Percentiles rank a stretch among this genome's conserved stretches.
These are phyloP conservation scores for Apodospora peruviana DNA, from an alignment of 495 filamentous ascomycete genomes.

Conservation along the genomic window DNA sequence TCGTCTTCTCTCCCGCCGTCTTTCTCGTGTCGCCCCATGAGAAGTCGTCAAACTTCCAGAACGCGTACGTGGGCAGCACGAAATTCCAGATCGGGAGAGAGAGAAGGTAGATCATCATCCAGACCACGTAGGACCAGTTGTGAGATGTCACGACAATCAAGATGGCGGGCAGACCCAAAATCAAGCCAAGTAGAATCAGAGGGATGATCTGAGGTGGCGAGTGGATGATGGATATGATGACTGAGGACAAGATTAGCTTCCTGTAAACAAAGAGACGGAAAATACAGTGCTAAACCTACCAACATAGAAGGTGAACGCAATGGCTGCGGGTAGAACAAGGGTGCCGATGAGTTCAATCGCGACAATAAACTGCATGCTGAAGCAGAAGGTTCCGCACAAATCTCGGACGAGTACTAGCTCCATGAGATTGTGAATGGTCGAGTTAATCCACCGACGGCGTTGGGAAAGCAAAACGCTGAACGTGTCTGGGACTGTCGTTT, in stretches of 20 bases:
- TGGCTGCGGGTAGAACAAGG: constrained; percentile 89
- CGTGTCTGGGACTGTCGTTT: constrained; percentile 90
- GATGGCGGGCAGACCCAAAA: constrained; percentile 88
- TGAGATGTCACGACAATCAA: constrained; percentile 96
- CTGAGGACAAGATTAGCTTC: constrained; percentile 34
- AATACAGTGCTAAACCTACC: constrained; percentile 48
- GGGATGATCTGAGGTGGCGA: constrained; percentile 89
- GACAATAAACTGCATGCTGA: constrained; percentile 99
- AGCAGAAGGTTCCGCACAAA: constrained; percentile 98
- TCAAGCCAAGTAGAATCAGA: constrained; percentile 81
- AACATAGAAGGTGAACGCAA: constrained; percentile 95
- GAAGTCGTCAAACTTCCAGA: constrained; percentile 99
- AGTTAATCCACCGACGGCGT: constrained; percentile 97
- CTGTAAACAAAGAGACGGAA: neutral
- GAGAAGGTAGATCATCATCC: constrained; percentile 94
- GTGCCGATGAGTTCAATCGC: constrained; percentile 95
- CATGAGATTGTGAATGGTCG: constrained; percentile 97
- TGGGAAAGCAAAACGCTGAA: constrained; percentile 93
- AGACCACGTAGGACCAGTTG: constrained; percentile 84
- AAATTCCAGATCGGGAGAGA: constrained; percentile 99
- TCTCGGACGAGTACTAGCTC: constrained; percentile 93
- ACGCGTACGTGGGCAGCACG: constrained; percentile 87
- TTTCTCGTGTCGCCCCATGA: constrained; percentile 98
- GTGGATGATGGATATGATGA: constrained; percentile 78
- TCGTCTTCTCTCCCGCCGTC: constrained; percentile 83